These are phyloP conservation scores for Epichloe gansuensis DNA, from an alignment of 2,329 filamentous ascomycete species.

Conservation along the genomic window DNA sequence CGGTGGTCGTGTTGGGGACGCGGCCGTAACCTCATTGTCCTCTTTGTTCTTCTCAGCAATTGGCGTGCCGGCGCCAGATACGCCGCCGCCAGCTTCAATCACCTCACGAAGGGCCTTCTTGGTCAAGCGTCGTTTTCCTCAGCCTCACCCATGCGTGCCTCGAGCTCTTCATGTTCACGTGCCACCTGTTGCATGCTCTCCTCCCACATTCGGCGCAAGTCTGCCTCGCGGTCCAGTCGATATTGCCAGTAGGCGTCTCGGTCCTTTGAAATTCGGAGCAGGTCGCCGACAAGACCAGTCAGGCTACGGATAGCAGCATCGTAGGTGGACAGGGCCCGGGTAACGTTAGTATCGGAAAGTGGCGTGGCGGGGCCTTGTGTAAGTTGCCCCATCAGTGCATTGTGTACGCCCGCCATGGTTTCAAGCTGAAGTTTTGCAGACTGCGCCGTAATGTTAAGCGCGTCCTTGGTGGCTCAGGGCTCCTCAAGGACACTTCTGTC, in stretches of 20 bases:
- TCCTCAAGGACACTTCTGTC: slow-evolving; percentile 68
- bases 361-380: slow-evolving; percentile 55
- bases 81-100: slow-evolving; percentile 42
- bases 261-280: slow-evolving; percentile 85
- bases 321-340: slow-evolving; percentile 72
- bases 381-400: slow-evolving; percentile 61
- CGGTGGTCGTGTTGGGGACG: slow-evolving; percentile 28
- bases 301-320: slow-evolving; percentile 82
- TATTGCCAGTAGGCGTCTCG: slow-evolving; percentile 97
- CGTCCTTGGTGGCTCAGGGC: slow-evolving; percentile 70
- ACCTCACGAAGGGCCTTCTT: slow-evolving; percentile 84
- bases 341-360: slow-evolving; percentile 64
- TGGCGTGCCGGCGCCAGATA: slow-evolving; percentile 21
- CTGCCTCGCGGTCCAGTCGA: slow-evolving; percentile 77
- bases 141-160: slow-evolving; percentile 76
- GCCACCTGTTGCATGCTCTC: slow-evolving; percentile 98
- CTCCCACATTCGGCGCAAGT: slow-evolving; percentile 94
- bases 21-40: slow-evolving; percentile 21
- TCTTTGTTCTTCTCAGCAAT: slow-evolving; percentile 18
- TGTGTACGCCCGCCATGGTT: slow-evolving; percentile 72
- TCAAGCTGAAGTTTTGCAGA: slow-evolving; percentile 89
- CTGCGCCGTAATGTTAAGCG: slow-evolving; percentile 93
- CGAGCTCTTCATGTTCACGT: slow-evolving; percentile 81
- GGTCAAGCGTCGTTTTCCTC: slow-evolving; percentile 76
- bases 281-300: slow-evolving; percentile 70